These are phyloP conservation scores for Panaeolus cyanescens DNA, from an alignment of 768 basidiomycete species.

Conservation along the genomic window DNA sequence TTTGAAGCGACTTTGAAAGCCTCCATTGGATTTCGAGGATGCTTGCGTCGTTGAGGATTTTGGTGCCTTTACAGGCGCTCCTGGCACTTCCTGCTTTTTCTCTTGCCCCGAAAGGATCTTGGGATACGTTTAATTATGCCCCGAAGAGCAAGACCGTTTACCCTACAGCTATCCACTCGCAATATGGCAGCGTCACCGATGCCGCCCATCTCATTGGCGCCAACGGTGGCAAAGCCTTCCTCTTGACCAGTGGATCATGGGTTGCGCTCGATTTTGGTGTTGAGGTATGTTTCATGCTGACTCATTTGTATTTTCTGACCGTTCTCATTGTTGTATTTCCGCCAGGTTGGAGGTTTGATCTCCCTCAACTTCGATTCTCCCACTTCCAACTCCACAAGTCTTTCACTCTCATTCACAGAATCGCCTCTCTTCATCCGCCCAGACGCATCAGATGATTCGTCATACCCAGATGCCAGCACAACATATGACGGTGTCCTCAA, in stretches of 20 bases:
- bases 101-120: slow-evolving; percentile 47
- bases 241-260: slow-evolving; percentile 44
- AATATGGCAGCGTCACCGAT: slow-evolving; percentile 34
- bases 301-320: background rate
- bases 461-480: slow-evolving; percentile 44
- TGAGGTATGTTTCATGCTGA: slow-evolving; percentile 42
- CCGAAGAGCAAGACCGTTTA: slow-evolving; percentile 48
- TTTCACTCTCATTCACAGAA: slow-evolving; percentile 60
- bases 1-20: no score
- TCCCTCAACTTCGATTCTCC: slow-evolving; percentile 44
- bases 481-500: slow-evolving; percentile 44
- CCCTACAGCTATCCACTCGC: slow-evolving; percentile 39
- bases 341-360: slow-evolving; percentile 54
- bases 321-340: background rate
- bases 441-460: slow-evolving; percentile 54
- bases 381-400: slow-evolving; percentile 27
- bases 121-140: slow-evolving; percentile 55
- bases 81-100: background rate
- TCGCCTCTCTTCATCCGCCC: slow-evolving; percentile 57
- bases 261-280: slow-evolving; percentile 56
- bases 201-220: slow-evolving; percentile 34
- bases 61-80: background rate
- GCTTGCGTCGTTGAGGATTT: background rate
- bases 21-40: background rate
- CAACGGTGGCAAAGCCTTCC: slow-evolving; percentile 34